Evolutionary conservation across 768 basidiomycete species (phyloP), one percentile per base, ranked within the genome.

Genomic region (Tubosaeta brunneosetosa): DNA sequence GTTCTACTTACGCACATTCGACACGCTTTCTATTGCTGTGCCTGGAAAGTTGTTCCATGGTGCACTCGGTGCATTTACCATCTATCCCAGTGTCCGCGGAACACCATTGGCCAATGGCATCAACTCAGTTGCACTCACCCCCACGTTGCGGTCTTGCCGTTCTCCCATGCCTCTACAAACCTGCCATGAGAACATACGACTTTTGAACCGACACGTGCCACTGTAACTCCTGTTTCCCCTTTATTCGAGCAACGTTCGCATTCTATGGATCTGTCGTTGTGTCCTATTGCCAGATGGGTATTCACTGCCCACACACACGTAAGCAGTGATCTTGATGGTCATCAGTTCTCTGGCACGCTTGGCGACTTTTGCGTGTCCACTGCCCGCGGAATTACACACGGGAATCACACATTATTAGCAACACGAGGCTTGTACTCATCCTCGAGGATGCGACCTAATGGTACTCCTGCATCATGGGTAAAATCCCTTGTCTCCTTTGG

Each of bases 351-450:
- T 44, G 46, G 52, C 54, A 53, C 46, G 54, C 53, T 65, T 53
- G 56, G 51, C 47, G 37, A 52, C 32, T 52, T 47, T 52, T 59
- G 52, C 53, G 47, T 59, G 60, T 61, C 37, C 32, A 46, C 37
- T 60, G 34, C 17, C 62, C 63, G 65, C 65, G 58, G 65, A 51
- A 65, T 65, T 54, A 44, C 57, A 52, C 57, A 58, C 57, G 47
- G n/a, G 19, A 40, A 40, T 22, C 19, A 22, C 38, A n/a, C 38
- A 25, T 36, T 52, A 44, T 58, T 43, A 3, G 43, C 37, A 41
- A 49, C 58, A 62, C 37, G 60, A 52, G 52, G 49, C 33, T 27
- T 38, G 33, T 12, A 27, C 34, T 50, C 31, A 51, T 55, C 52
- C 42, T 47, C 47, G 34, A 51, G 17, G 47, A 54, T 51, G 51